These are phyloP conservation scores for Phytophthora uliginosa DNA, from an alignment of 352 stramenopile genomes.

Conservation along the genomic window DNA sequence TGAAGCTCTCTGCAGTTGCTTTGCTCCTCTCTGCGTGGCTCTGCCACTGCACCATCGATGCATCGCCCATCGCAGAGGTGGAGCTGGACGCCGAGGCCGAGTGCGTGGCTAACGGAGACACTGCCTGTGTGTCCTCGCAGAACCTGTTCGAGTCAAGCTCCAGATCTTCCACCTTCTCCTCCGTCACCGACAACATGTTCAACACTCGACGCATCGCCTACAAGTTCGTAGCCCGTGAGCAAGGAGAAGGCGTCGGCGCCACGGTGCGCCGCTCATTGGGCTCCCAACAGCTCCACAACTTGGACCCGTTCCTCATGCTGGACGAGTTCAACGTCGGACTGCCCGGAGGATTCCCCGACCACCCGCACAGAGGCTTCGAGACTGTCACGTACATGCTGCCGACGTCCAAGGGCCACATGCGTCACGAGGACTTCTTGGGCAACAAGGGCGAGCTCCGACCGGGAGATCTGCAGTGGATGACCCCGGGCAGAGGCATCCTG, in stretches of 20 bases:
- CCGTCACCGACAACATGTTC: slow-evolving; percentile 31
- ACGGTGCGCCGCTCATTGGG: slow-evolving; percentile 66
- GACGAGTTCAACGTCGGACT: slow-evolving; percentile 64
- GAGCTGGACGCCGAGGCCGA: slow-evolving; percentile 23
- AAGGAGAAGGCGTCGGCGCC: slow-evolving; percentile 64
- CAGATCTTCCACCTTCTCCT: slow-evolving; percentile 12
- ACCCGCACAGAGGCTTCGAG: slow-evolving; percentile 77
- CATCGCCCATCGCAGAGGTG: slow-evolving; percentile 13
- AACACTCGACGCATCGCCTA: slow-evolving; percentile 47
- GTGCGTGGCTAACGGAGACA: slow-evolving; percentile 36
- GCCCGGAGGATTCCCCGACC: slow-evolving; percentile 89
- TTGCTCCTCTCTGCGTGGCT: slow-evolving; percentile 8
- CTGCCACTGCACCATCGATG: not conserved
- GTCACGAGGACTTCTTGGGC: slow-evolving; percentile 2
- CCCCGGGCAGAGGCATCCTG: slow-evolving; percentile 55
- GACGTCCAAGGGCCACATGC: slow-evolving; percentile 5
- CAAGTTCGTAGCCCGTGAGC: slow-evolving; percentile 67
- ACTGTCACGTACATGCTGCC: slow-evolving; percentile 79
- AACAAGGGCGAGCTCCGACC: slow-evolving; percentile 3
- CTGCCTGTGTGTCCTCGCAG: slow-evolving; percentile 30
- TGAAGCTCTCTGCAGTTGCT: slow-evolving; percentile 10
- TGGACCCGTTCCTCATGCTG: slow-evolving; percentile 73
- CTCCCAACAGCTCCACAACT: slow-evolving; percentile 52
- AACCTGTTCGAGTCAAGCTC: slow-evolving; percentile 5
- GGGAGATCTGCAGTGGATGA: slow-evolving; percentile 27